These are phyloP conservation scores for Coriaria nepalensis DNA, from an alignment of 306 rosid genomes.

Conservation along the genomic window DNA sequence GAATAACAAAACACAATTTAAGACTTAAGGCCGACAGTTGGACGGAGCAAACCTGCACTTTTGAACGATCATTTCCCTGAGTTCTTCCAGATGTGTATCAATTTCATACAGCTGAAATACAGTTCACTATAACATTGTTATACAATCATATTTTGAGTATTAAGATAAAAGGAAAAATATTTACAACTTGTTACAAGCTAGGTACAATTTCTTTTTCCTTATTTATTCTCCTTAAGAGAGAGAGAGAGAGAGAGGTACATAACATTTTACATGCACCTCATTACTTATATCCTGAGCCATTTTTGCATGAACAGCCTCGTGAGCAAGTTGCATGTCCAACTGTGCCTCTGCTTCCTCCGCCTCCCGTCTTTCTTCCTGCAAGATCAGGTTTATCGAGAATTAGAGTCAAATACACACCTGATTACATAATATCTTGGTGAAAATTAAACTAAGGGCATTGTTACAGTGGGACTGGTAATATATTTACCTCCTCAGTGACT, in stretches of 20 bases:
- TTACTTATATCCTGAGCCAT: constrained; percentile 65
- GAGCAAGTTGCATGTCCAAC: constrained; percentile 61
- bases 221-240: constrained; percentile 1
- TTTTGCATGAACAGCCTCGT: constrained; percentile 71
- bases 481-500: constrained; percentile 71
- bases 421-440: too few relatives aligned
- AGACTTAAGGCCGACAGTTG: background rate
- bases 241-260: constrained; percentile 1
- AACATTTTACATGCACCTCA: constrained; percentile 36
- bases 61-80: constrained; percentile 61
- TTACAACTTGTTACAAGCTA: constrained; percentile 6
- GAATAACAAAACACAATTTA: background rate
- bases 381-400: constrained; percentile 1
- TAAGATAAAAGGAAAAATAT: constrained; percentile 6
- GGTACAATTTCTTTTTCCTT: background rate
- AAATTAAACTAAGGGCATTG: background rate
- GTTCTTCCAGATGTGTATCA: constrained; percentile 61
- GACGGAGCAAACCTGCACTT: constrained; percentile 59
- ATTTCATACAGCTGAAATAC: constrained; percentile 58
- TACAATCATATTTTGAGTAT: background rate
- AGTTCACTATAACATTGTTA: constrained; percentile 12
- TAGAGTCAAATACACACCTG: background rate
- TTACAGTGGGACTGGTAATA: background rate
- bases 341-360: constrained; percentile 74
- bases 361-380: constrained; percentile 69